Percentiles rank a stretch among this genome's conserved stretches.
Conservation (phyloP, 2,329 filamentous ascomycete species). For the Aspergillus aculeatinus region DNA sequence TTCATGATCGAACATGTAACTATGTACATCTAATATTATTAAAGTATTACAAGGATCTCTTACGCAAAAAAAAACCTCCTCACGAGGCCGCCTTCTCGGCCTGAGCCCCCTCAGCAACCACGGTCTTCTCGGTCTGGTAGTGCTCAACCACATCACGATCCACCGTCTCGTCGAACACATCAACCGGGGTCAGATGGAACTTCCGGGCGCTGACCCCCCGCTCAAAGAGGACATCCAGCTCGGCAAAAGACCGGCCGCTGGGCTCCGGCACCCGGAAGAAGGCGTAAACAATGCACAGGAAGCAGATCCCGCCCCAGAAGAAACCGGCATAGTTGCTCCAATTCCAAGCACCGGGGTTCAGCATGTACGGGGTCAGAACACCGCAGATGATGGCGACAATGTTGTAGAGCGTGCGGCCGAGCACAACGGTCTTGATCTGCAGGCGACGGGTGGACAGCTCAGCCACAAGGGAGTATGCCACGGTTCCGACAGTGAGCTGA, state of each 20-base stretch:
- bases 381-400: slow-evolving; percentile 78
- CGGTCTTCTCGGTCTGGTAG: slow-evolving; percentile 45
- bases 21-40: slow-evolving; percentile 21
- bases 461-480: slow-evolving; percentile 83
- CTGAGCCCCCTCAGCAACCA: slow-evolving; percentile 54
- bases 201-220: slow-evolving; percentile 68
- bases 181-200: slow-evolving; percentile 60
- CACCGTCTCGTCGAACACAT: slow-evolving; percentile 52
- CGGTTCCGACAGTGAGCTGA: slow-evolving; percentile 82
- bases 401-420: slow-evolving; percentile 79
- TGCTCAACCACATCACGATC: slow-evolving; percentile 29
- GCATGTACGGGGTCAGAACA: slow-evolving; percentile 87
- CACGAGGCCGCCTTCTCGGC: slow-evolving; percentile 47
- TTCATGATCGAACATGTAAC: slow-evolving; percentile 15
- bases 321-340: slow-evolving; percentile 87
- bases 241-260: slow-evolving; percentile 75
- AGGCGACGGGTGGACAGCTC: slow-evolving; percentile 80
- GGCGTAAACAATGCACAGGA: slow-evolving; percentile 76
- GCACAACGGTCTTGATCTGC: slow-evolving; percentile 87
- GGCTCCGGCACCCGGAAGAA: slow-evolving; percentile 82
- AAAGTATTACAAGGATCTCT: slow-evolving; percentile 5
- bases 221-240: slow-evolving; percentile 83
- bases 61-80: not conserved
- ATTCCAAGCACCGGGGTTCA: slow-evolving; percentile 82
- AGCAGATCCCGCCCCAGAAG: slow-evolving; percentile 82